Evolutionary conservation across 768 basidiomycete genomes (phyloP), one percentile per base, ranked within the genome.

Genomic region (Albatrellus ellisii): DNA sequence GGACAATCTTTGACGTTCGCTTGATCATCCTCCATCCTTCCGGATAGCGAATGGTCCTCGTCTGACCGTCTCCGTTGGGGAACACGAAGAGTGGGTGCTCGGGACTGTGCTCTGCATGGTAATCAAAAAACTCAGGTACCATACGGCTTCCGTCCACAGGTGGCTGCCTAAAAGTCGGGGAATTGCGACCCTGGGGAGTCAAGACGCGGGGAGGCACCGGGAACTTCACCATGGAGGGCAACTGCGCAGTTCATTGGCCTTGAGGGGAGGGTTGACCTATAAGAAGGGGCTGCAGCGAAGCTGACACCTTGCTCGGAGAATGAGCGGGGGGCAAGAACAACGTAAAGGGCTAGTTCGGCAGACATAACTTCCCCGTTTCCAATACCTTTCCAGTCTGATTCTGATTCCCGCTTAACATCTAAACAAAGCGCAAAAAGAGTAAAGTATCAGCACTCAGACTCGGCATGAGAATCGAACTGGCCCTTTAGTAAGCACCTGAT

Each of bases 111-210:
- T 50, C 33, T 3, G 46, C 43, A 37, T 65, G 56, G 56, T 57
- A 65, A 36, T 63, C 63, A 31, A 57, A 61, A 15, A 66, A 35
- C 44, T 66, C 52, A 1, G 61, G 56, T 1, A 67, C 22, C 0
- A 52, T 52, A 4, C 59, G 41, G 11, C 53, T 51, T 21, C 60
- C 58, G 43, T 62, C 58, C 6, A 64, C 47, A 1, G 57, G 54
- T 4, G 65, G 62, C 5, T 53, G 46, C 6, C 24, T 38, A 50
- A 66, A 66, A 6, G 29, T 21, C 29, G 18, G 9, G 6, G 20
- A 21, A 2, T 14, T 21, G 15, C 11, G 8, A 22, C 15, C 35
- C 35, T 36, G 35, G 12, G 35, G 35, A 17, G 17, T 12, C 14
- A 22, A 14, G 20, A 18, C 20, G 9, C 12, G 18, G 17, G 35